Evolutionary conservation across 371 early-diverging fungal species (phyloP).

Genomic region (Zychaea mexicana): DNA sequence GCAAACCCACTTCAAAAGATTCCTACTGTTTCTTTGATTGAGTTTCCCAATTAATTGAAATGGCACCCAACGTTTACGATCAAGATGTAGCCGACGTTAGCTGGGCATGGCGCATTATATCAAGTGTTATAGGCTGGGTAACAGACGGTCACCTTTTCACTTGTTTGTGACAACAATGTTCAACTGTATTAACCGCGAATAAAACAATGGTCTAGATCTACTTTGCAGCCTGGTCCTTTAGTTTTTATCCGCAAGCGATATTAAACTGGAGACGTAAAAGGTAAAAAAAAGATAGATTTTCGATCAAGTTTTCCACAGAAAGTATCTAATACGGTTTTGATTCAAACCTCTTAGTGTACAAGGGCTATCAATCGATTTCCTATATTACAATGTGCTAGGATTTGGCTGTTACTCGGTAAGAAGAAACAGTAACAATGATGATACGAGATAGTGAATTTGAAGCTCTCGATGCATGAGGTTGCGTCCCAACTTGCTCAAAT

Average conservation of each 20-base stretch:
- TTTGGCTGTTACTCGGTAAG: conserved; percentile 83
- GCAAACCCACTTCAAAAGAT: no score
- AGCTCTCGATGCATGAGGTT: no score
- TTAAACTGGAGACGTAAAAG: conserved; percentile 40
- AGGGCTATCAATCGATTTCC: conserved; percentile 91
- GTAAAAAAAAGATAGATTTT: conserved; percentile 7
- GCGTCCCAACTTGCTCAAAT: no score
- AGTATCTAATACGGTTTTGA: no score
- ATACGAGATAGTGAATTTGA: no score
- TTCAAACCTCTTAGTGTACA: conserved; percentile 74
- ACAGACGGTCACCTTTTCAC: neutral
- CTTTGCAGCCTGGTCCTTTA: conserved; percentile 48
- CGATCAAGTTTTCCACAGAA: no score
- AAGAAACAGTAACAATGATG: neutral
- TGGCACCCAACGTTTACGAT: neutral
- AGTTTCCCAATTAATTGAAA: neutral
- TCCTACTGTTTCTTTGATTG: neutral
- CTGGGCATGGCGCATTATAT: conserved; percentile 28
- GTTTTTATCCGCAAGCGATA: conserved; percentile 42
- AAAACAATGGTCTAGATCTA: conserved; percentile 43
- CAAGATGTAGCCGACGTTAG: conserved; percentile 3
- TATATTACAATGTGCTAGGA: conserved; percentile 83
- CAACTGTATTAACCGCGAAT: no score
- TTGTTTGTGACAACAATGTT: no score
- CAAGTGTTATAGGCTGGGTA: conserved; percentile 49